Evolutionary conservation across 192 early-diverging fungal species (phyloP).

Genomic region (Chytriomyces hyalinus): DNA sequence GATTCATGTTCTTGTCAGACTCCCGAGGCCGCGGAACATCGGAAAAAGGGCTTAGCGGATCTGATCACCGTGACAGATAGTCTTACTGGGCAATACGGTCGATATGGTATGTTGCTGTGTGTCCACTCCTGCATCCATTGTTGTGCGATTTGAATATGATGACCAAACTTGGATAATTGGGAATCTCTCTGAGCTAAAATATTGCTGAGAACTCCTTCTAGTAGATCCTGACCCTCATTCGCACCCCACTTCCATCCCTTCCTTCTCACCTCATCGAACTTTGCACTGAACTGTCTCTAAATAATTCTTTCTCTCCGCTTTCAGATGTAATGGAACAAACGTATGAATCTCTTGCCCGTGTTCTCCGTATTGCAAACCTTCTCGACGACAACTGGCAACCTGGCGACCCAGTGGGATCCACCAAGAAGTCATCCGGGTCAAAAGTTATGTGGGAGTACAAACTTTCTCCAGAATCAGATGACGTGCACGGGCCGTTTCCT

Average conservation of each 20-base stretch:
- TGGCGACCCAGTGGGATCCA: constrained; percentile 34
- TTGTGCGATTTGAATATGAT: constrained; percentile 16
- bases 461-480: constrained; percentile 28
- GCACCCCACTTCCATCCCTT: neutral
- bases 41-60: constrained; percentile 41
- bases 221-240: constrained; percentile 23
- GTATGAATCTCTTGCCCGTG: constrained; percentile 56
- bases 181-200: constrained; percentile 31
- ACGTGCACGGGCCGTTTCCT: constrained; percentile 38
- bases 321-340: constrained; percentile 53
- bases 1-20: neutral
- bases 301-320: neutral
- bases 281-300: no score
- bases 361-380: constrained; percentile 42
- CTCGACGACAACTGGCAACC: constrained; percentile 49
- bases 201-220: constrained; percentile 29
- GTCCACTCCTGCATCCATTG: neutral
- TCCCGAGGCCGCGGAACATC: constrained; percentile 29
- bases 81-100: constrained; percentile 45
- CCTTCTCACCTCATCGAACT: neutral
- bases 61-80: constrained; percentile 50
- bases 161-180: constrained; percentile 28
- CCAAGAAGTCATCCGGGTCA: neutral
- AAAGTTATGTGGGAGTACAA: constrained; percentile 43
- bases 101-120: constrained; percentile 40